Evolutionary conservation across 2,329 filamentous ascomycete species (phyloP), one percentile per base, ranked within the genome.

Genomic region (Fusarium guadeloupense): DNA sequence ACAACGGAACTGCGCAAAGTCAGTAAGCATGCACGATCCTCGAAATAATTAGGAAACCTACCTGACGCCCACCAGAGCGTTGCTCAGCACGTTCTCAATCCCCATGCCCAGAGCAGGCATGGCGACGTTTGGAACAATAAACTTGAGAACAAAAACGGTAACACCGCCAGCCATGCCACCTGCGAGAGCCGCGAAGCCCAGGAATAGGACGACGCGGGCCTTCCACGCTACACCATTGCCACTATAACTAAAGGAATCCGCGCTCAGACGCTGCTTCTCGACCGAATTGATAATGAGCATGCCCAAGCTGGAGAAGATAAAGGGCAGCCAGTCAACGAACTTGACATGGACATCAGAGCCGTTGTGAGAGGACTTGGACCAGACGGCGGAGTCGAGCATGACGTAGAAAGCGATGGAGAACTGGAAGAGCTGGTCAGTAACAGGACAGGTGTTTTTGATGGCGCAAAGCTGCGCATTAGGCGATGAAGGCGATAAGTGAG

Each of bases 231-330:
- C 86, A 12, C 85, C 85, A 42, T 79, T 82, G 41, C 87, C 85
- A 55, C 80, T 82, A 75, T 89, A 88, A 61, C 81, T 83, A 74
- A 87, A 87, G 51, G 79, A 83, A 76, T 90, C 85, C 68, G 83
- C 80, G 67, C 84, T 85, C 60, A 89, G 80, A 47, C 87, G 83
- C 56, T 85, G 79, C 76, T 89, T 89, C 77, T 89, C 86, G 62
- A 89, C 86, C 66, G 81, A 85, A 80, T 89, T 89, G 80, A 89
- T 89, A 74, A 89, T 89, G 54, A 89, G 81, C 85, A 89, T 89
- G 62, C 87, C 87, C 60, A 89, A 79, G 61, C 83, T 81, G 64
- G 83, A 85, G 78, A 89, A 89, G 74, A 89, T 83, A 65, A 89
- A 81, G 45, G 87, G 86, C 62, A 89, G 83, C 87, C 87, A 89